Evolutionary conservation across 2,329 filamentous ascomycete genomes (phyloP), one percentile per base, ranked within the genome.

Genomic region (Aspergillus sp.): DNA sequence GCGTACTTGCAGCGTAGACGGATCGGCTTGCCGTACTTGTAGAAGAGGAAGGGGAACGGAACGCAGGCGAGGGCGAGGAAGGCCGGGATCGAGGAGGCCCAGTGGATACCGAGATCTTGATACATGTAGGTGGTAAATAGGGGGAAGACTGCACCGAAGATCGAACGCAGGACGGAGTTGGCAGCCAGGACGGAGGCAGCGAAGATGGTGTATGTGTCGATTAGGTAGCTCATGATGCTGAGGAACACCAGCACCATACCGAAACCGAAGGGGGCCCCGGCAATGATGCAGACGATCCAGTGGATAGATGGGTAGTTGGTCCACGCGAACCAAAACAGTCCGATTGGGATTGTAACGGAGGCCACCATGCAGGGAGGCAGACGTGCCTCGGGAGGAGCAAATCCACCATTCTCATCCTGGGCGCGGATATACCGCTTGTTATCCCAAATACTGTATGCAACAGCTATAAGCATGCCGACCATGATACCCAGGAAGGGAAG

Each of bases 301-400:
- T 76, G 74, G 34, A 76, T 62, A 2, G 66, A 67, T 56, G 70
- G 75, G 55, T 74, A 80, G 50, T 83, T 81, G 1, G 83, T 84
- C 83, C 83, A 86, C 0, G 82, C 83, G 56, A 85, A 83, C 82
- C 82, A 84, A 68, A 85, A 84, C 4, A 85, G 73, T 15, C 82
- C 80, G 42, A 84, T 68, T 0, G 85, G 84, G 39, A 87, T 75
- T n/a, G 74, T 70, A 20, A 83, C 72, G 53, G 76, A 78, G 32
- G 79, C 80, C 3, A 81, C 59, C 58, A 82, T 78, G 44, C 74
- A 77, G 5, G 81, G 78, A 2, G 81, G 80, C 2, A 85, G 69
- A 48, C 80, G 81, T 39, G 80, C 80, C 71, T 86, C 84, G 0
- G 85, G 85, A n/a, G 85, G 80, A 8, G 84, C 84, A 57, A 85